These are phyloP conservation scores for Parsonsia alboflavescens DNA, from an alignment of 257 asterid species.

Conservation along the genomic window DNA sequence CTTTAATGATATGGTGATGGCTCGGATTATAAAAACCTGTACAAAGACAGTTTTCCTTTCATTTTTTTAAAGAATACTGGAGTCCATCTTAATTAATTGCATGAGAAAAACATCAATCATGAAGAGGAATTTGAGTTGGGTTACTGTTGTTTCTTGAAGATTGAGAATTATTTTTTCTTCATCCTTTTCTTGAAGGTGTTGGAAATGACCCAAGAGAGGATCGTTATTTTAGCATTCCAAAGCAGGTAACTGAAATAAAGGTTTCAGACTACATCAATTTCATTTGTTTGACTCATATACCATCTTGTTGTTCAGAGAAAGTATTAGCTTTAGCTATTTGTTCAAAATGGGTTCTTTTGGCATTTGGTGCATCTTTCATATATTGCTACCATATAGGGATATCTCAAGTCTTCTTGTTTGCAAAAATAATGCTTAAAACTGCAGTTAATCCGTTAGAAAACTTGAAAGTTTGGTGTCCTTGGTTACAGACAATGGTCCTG, in stretches of 20 bases:
- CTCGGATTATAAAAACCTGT: too few relatives aligned
- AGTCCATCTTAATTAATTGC: too few relatives aligned
- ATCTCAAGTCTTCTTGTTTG: not conserved
- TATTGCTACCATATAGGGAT: not conserved
- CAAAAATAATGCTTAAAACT: not conserved
- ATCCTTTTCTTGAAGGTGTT: conserved; percentile 45
- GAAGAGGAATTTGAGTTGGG: too few relatives aligned
- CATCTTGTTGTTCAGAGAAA: not conserved
- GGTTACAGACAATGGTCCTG: not conserved
- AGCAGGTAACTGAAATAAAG: conserved; percentile 52
- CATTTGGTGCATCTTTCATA: not conserved
- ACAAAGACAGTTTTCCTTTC: too few relatives aligned
- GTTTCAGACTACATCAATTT: not conserved
- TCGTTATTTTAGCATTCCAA: conserved; percentile 94
- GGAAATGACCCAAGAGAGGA: conserved; percentile 98
- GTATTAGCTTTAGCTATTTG: not conserved
- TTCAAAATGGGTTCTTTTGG: too few relatives aligned
- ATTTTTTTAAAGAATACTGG: too few relatives aligned
- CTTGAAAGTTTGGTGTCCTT: not conserved
- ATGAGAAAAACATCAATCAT: too few relatives aligned
- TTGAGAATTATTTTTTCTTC: conserved; percentile 5
- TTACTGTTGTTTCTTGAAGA: not conserved
- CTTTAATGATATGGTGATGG: not conserved
- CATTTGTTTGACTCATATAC: not conserved
- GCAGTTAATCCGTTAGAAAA: not conserved